Percentiles rank a stretch among this genome's conserved stretches.
These are phyloP conservation scores for Gleditsia sinensis DNA, from an alignment of 306 rosid genomes.

Conservation along the genomic window DNA sequence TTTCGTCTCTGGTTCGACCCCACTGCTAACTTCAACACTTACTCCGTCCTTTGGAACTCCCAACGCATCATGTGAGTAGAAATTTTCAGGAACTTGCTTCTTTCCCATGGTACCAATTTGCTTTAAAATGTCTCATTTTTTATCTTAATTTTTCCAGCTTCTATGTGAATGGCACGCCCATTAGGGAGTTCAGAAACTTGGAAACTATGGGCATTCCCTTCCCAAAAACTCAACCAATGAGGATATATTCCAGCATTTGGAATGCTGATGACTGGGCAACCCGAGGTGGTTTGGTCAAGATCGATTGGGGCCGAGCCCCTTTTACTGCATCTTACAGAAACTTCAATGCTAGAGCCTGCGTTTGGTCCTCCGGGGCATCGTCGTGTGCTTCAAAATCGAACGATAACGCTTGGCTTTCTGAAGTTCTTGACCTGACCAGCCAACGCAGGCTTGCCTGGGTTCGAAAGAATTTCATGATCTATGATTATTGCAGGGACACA, in stretches of 20 bases:
- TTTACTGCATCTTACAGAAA: constrained; percentile 32
- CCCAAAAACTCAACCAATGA: constrained; percentile 43
- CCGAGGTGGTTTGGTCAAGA: constrained; percentile 35
- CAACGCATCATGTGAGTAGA: constrained; percentile 38
- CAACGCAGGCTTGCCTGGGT: constrained; percentile 38
- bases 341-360: constrained; percentile 24
- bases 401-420: constrained; percentile 30
- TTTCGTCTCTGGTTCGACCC: constrained; percentile 52
- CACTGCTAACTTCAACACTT: constrained; percentile 46
- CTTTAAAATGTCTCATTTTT: neutral
- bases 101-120: too few relatives aligned
- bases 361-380: neutral
- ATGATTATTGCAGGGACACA: constrained; percentile 44
- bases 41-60: constrained; percentile 47
- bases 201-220: constrained; percentile 32
- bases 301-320: constrained; percentile 36
- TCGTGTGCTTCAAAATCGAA: neutral
- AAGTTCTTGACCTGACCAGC: constrained; percentile 16
- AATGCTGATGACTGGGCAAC: constrained; percentile 48
- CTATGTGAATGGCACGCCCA: constrained; percentile 44
- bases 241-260: constrained; percentile 48
- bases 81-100: too few relatives aligned
- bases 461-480: constrained; percentile 39
- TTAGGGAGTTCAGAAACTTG: constrained; percentile 46
- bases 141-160: constrained; percentile 24